Evolutionary conservation across 1,139 yeast genomes (phyloP).

Genomic region (Suzukiozyma palmioleophila): DNA sequence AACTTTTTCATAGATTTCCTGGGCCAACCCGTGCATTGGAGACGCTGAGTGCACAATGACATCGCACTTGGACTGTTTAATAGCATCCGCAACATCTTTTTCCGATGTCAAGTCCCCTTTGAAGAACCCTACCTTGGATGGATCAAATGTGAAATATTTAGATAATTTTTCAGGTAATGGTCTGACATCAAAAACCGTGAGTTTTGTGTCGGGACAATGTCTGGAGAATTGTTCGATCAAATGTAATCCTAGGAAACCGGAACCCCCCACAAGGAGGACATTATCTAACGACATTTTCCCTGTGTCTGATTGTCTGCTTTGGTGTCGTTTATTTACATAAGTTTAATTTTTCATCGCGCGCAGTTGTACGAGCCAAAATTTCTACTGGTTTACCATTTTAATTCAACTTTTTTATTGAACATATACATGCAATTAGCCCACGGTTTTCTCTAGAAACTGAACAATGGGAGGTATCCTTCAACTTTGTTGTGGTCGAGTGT

Average conservation of each 20-base stretch:
- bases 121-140: slow-evolving; percentile 52
- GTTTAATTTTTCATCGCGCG: background rate
- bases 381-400: background rate
- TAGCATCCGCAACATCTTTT: slow-evolving; percentile 63
- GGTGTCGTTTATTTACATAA: background rate
- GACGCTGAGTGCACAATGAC: slow-evolving; percentile 95
- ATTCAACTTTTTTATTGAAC: background rate
- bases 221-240: slow-evolving; percentile 79
- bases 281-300: slow-evolving; percentile 33
- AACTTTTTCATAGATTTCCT: slow-evolving; percentile 79
- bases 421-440: background rate
- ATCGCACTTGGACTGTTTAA: slow-evolving; percentile 54
- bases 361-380: background rate
- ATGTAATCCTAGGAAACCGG: slow-evolving; percentile 93
- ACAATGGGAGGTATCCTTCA: slow-evolving; percentile 21
- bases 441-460: slow-evolving; percentile 18
- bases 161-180: slow-evolving; percentile 73
- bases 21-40: slow-evolving; percentile 85
- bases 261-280: slow-evolving; percentile 85
- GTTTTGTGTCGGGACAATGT: slow-evolving; percentile 61
- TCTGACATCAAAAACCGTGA: slow-evolving; percentile 87
- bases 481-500: slow-evolving; percentile 24
- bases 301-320: background rate
- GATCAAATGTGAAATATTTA: slow-evolving; percentile 69
- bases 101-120: slow-evolving; percentile 83